Percentiles rank a stretch among this genome's conserved stretches.
These are phyloP conservation scores for Aphanomyces invadans DNA, from an alignment of 352 stramenopile genomes.

Conservation along the genomic window DNA sequence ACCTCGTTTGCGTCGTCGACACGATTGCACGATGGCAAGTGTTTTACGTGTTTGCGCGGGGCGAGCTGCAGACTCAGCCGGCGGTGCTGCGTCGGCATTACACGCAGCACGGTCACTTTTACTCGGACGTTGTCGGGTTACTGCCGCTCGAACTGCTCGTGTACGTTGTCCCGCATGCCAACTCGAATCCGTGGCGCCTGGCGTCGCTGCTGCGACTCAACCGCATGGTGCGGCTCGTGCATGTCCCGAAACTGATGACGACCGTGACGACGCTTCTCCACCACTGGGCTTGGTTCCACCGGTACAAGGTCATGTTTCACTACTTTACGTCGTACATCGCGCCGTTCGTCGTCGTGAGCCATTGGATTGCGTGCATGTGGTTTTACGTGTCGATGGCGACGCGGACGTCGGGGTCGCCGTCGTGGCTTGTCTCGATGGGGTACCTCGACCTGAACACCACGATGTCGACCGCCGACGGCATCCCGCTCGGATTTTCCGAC, in stretches of 20 bases:
- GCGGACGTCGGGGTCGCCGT: neutral
- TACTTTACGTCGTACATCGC: neutral
- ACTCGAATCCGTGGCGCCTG: neutral
- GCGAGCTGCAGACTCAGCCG: neutral
- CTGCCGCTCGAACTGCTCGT: slow-evolving; percentile 2
- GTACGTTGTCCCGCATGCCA: neutral
- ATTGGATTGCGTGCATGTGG: slow-evolving; percentile 69
- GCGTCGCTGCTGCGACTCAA: slow-evolving; percentile 6
- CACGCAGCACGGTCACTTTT: neutral
- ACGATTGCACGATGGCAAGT: neutral
- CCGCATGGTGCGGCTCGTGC: neutral
- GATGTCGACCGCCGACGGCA: neutral
- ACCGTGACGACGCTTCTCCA: neutral
- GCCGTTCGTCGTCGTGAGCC: slow-evolving; percentile 41
- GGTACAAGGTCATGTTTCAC: neutral
- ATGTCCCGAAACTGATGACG: neutral
- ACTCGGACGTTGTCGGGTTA: neutral
- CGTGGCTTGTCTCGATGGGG: slow-evolving; percentile 7
- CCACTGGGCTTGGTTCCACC: neutral
- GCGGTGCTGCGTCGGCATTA: slow-evolving; percentile 7
- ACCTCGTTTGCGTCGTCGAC: neutral
- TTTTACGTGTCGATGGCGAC: slow-evolving; percentile 34
- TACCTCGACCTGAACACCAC: neutral
- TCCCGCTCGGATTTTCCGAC: neutral
- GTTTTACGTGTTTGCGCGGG: slow-evolving; percentile 13